Evolutionary conservation across 2,329 filamentous ascomycete genomes (phyloP).

Genomic region (Alternaria hordeiaustralica): DNA sequence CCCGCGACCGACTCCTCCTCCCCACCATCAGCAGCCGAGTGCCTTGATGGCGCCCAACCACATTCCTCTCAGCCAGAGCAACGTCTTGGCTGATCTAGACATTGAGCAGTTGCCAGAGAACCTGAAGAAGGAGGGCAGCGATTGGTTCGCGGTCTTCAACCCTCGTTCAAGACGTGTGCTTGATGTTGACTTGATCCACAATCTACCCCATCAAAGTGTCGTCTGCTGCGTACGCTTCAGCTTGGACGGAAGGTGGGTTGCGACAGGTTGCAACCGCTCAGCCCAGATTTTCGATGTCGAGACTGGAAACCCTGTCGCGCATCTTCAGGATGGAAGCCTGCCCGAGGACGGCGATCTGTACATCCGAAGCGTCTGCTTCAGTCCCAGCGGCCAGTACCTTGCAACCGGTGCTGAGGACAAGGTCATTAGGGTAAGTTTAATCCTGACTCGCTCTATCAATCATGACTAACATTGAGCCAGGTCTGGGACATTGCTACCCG

Average conservation of each 20-base stretch:
- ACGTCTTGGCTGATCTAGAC: slow-evolving; percentile 84
- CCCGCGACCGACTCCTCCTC: slow-evolving; percentile 77
- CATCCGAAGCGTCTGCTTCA: slow-evolving; percentile 98
- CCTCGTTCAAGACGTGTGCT: slow-evolving; percentile 85
- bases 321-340: slow-evolving; percentile 86
- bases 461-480: slow-evolving; percentile 51
- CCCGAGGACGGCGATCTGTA: slow-evolving; percentile 92
- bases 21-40: slow-evolving; percentile 50
- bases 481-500: slow-evolving; percentile 92
- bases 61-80: slow-evolving; percentile 61
- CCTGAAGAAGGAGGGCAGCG: slow-evolving; percentile 85
- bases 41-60: slow-evolving; percentile 36
- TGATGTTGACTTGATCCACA: slow-evolving; percentile 94
- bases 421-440: slow-evolving; percentile 80
- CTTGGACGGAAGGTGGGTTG: slow-evolving; percentile 91
- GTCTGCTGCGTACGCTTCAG: slow-evolving; percentile 99
- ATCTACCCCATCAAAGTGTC: slow-evolving; percentile 90
- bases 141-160: slow-evolving; percentile 99
- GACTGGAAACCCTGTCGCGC: slow-evolving; percentile 84
- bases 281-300: slow-evolving; percentile 98
- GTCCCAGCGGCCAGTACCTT: slow-evolving; percentile 90
- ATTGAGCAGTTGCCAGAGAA: slow-evolving; percentile 83
- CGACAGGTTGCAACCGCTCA: slow-evolving; percentile 96
- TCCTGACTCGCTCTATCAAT: not conserved
- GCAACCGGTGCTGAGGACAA: slow-evolving; percentile 98